These are phyloP conservation scores for Trametes cingulata DNA, from an alignment of 768 basidiomycete species.

Conservation along the genomic window DNA sequence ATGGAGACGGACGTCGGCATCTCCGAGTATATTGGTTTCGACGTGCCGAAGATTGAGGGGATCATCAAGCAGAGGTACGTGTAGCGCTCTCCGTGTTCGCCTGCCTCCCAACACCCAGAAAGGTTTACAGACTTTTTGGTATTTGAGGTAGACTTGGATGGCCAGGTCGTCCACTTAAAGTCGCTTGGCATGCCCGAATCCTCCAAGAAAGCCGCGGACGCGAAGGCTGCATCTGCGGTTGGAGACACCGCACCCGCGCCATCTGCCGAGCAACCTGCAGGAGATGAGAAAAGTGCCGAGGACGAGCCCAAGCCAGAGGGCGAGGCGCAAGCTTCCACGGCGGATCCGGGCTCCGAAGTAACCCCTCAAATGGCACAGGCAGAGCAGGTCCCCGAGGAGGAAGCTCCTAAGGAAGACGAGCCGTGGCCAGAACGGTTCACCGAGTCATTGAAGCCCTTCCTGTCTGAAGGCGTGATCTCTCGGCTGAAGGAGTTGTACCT, in stretches of 20 bases:
- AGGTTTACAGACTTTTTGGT: conserved; percentile 99
- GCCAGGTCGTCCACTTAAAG: conserved; percentile 80
- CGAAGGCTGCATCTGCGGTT: conserved; percentile 17
- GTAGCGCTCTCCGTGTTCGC: not conserved
- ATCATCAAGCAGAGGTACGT: conserved; percentile 96
- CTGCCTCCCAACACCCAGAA: conserved; percentile 4
- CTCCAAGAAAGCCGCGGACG: conserved; percentile 41
- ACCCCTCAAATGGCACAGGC: conserved; percentile 11
- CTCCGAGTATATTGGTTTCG: conserved; percentile 76
- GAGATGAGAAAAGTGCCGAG: not conserved
- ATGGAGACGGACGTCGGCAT: conserved; percentile 87
- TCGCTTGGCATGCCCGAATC: conserved; percentile 70
- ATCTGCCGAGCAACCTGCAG: not conserved
- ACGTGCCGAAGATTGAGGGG: conserved; percentile 74
- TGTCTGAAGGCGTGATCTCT: conserved; percentile 59
- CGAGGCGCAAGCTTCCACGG: not conserved
- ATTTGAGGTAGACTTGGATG: conserved; percentile 82
- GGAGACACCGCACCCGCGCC: conserved; percentile 8
- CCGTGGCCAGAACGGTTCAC: conserved; percentile 71
- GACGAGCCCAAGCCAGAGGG: not conserved
- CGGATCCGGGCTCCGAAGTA: not conserved
- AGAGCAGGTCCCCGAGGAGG: conserved; percentile 23
- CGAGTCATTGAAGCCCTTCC: conserved; percentile 56
- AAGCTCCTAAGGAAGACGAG: conserved; percentile 33
- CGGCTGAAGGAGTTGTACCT: conserved; percentile 73